Conservation (phyloP, 768 basidiomycete genomes). For the Lentinula sp. region DNA sequence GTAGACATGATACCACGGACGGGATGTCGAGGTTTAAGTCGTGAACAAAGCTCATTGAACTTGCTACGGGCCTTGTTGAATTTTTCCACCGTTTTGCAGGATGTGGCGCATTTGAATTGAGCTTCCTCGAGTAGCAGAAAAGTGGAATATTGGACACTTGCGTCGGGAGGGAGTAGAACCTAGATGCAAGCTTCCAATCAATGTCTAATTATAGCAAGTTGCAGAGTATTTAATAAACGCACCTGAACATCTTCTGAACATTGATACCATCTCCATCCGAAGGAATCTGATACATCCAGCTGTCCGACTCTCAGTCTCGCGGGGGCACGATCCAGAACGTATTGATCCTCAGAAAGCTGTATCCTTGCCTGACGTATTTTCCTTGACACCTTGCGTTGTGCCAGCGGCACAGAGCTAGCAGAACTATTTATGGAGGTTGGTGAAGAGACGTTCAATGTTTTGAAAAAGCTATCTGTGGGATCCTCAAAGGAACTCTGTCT, state of each 20-base stretch:
- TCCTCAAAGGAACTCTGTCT: neutral
- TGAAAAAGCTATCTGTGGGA: neutral
- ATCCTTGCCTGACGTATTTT: neutral
- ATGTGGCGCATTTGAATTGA: neutral
- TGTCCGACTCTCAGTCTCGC: neutral
- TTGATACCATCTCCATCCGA: constrained; percentile 5
- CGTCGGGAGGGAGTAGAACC: constrained; percentile 4
- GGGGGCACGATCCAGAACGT: constrained; percentile 1
- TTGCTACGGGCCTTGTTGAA: neutral
- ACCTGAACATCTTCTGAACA: constrained; percentile 2
- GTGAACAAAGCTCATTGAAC: constrained; percentile 2
- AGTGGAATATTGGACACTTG: neutral
- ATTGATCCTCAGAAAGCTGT: neutral
- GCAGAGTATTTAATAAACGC: neutral
- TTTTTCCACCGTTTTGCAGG: neutral
- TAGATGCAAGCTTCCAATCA: neutral
- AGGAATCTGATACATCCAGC: neutral
- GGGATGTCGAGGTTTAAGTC: neutral
- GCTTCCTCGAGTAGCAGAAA: neutral
- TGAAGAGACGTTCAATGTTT: neutral
- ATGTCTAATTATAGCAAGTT: neutral
- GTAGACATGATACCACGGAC: constrained; percentile 2
- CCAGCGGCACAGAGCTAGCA: neutral
- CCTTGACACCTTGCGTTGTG: neutral
- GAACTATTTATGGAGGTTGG: neutral